Base-by-base conservation (phyloP, 1,284 basidiomycete species). In the Austroboletus rostrupii region DNA sequence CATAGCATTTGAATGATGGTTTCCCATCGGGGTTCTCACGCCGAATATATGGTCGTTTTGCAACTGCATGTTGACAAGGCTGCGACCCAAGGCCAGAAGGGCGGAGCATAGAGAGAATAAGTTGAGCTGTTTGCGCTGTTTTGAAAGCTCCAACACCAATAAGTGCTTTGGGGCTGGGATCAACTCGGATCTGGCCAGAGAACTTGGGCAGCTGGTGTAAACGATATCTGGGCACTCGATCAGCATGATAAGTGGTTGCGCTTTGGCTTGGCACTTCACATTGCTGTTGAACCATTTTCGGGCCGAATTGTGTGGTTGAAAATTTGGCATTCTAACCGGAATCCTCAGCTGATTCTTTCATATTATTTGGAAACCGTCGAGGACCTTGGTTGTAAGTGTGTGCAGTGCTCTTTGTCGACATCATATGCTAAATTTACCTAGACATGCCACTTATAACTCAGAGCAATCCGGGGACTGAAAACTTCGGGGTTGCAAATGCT, bases 391-490 rank as follows among this genome's bases (percentile, higher is more conserved):
- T 45, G 49, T 50, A 32, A 3, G 26, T 26, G 41, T 29, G 8
- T 3, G 5, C 20, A 11, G 2, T 8, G n/a, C 3, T n/a, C n/a
- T 35, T 12, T 35, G n/a, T n/a, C n/a, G n/a, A n/a, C n/a, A 8
- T 14, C 33, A n/a, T 32, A 10, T 6, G 3, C 31, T 5, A 9
- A 32, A 35, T n/a, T n/a, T 35, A 3, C 14, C 17, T 9, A 54
- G 53, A 9, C 3, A 40, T 56, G 3, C 54, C 53, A 0, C 8
- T 56, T 21, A 45, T 65, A 0, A 66, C 65, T 0, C 61, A 66
- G 43, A 66, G 66, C 41, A 59, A 67, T 40, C 60, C 58, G 1
- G 61, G 65, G 0, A 53, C 57, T 0, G 65, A 68, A 43, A 67
- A 66, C 28, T 59, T 58, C 31, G 51, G 61, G 0, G 49, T 65